A percentile compares a stretch with the other conserved stretches of the same genome.
phyloP scores from a whole-genome alignment of 23 red algal species.

The Gracilaria gracilis region DNA sequence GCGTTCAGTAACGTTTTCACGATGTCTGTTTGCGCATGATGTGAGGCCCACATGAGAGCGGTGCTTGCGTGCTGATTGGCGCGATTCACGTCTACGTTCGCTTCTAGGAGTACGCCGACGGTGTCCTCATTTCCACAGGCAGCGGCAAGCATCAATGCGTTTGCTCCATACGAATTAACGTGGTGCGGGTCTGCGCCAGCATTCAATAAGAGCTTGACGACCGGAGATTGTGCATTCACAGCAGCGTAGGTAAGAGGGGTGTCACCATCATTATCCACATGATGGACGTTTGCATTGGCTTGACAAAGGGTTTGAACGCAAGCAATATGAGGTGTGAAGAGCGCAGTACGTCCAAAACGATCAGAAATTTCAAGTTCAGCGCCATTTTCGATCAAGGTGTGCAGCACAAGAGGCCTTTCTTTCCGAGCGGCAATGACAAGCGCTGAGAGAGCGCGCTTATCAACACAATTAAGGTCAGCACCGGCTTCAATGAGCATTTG shows the following conservation, averaged over 20 bases:
- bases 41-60: not conserved
- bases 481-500: not conserved
- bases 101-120: not conserved
- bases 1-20: slow-evolving; percentile 1
- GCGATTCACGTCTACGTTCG: not conserved
- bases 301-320: not conserved
- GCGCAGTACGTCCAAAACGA: slow-evolving; percentile 3
- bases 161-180: not conserved
- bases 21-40: not conserved
- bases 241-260: slow-evolving; percentile 1
- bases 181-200: not conserved
- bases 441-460: not conserved
- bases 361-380: not conserved
- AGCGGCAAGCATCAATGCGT: not conserved
- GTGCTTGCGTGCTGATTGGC: not conserved
- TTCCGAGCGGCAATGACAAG: not conserved
- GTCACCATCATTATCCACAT: slow-evolving; percentile 1
- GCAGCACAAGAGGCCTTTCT: not conserved
- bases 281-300: not conserved
- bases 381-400: not conserved
- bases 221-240: not conserved
- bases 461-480: not conserved
- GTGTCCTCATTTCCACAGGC: not conserved
- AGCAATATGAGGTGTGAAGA: not conserved
- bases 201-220: not conserved